Evolutionary conservation across 2,329 filamentous ascomycete genomes (phyloP).

Genomic region (Lachnellula cervina): DNA sequence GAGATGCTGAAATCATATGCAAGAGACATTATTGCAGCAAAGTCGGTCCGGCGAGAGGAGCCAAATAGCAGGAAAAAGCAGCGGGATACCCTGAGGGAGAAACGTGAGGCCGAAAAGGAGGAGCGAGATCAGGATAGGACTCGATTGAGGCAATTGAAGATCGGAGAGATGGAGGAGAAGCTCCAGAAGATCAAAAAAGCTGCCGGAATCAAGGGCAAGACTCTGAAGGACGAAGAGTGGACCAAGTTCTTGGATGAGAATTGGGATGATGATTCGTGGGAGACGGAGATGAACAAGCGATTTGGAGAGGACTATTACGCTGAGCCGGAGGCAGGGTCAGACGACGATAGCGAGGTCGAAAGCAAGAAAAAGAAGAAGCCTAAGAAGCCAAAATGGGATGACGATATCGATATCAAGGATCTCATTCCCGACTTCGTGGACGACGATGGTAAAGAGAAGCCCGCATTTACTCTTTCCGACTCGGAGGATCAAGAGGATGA

Average conservation of each 20-base stretch:
- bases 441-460: constrained; percentile 44
- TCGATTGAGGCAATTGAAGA: constrained; percentile 77
- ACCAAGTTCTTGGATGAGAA: constrained; percentile 76
- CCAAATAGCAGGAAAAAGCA: constrained; percentile 69
- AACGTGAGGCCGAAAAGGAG: constrained; percentile 72
- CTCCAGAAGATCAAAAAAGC: constrained; percentile 84
- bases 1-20: constrained; percentile 85
- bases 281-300: constrained; percentile 78
- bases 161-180: constrained; percentile 86
- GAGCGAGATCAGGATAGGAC: constrained; percentile 76
- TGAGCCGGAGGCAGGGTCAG: constrained; percentile 57
- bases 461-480: constrained; percentile 53
- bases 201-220: constrained; percentile 68
- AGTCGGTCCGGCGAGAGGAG: constrained; percentile 82
- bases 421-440: constrained; percentile 82
- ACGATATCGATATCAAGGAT: constrained; percentile 96
- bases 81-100: constrained; percentile 71
- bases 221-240: constrained; percentile 74
- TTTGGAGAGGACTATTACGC: constrained; percentile 93
- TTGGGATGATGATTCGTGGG: constrained; percentile 88
- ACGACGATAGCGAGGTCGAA: constrained; percentile 51
- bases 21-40: constrained; percentile 74
- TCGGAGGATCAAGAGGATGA: constrained; percentile 40
- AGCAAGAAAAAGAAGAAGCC: constrained; percentile 56
- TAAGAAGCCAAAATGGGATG: constrained; percentile 89